These are phyloP conservation scores for Alternaria brassicae DNA, from an alignment of 2,329 filamentous ascomycete genomes.

Conservation along the genomic window DNA sequence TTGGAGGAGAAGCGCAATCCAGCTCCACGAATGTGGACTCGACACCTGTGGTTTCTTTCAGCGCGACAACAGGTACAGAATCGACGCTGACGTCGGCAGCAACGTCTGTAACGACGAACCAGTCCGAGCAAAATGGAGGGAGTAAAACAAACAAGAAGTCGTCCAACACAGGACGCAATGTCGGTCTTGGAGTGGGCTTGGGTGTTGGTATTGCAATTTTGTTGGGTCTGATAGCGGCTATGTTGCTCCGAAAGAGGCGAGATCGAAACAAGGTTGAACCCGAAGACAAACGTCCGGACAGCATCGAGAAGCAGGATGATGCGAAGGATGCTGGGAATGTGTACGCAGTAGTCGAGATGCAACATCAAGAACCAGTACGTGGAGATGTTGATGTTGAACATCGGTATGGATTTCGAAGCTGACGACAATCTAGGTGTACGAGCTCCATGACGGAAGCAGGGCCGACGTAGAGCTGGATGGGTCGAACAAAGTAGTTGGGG, in stretches of 20 bases:
- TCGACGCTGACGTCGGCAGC: background rate
- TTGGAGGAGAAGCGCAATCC: background rate
- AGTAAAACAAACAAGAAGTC: background rate
- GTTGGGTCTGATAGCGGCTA: background rate
- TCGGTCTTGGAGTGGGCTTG: conserved; percentile 10
- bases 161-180: conserved; percentile 1
- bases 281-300: background rate
- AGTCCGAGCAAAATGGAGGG: background rate
- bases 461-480: background rate
- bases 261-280: background rate
- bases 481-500: background rate
- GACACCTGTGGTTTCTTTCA: background rate
- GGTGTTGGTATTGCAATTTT: background rate
- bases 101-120: background rate
- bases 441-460: background rate
- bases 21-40: background rate
- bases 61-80: background rate
- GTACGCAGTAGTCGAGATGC: background rate
- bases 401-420: background rate
- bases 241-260: background rate
- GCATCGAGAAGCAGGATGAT: background rate
- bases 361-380: background rate
- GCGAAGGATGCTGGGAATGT: background rate
- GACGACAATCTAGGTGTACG: background rate
- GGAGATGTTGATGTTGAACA: background rate